These are phyloP conservation scores for Collybia nuda DNA, from an alignment of 768 basidiomycete species.

Conservation along the genomic window DNA sequence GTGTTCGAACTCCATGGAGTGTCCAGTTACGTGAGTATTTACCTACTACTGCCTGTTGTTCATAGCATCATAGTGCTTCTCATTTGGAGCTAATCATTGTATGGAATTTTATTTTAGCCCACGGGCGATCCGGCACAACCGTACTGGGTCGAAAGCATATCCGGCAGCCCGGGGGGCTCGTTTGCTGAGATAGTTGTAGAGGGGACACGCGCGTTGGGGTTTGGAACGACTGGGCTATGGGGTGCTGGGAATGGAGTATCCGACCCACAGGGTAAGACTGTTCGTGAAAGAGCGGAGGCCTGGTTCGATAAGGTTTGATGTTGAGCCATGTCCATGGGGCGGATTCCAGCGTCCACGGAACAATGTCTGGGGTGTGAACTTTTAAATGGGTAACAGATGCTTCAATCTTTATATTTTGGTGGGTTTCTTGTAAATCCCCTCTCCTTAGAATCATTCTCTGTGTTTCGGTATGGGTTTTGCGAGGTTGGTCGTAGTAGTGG, in stretches of 20 bases:
- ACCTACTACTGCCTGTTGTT: no score
- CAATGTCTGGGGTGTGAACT: no score
- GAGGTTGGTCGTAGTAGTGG: no score
- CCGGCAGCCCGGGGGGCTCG: not conserved
- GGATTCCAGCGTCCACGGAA: no score
- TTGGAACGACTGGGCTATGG: slow-evolving; percentile 14
- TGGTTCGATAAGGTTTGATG: slow-evolving; percentile 9
- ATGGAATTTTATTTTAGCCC: slow-evolving; percentile 4
- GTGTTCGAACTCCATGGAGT: slow-evolving; percentile 17
- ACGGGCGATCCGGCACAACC: slow-evolving; percentile 14
- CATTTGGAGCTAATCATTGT: not conserved
- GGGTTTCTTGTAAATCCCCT: no score
- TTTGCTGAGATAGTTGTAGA: not conserved
- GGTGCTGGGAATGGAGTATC: slow-evolving; percentile 11
- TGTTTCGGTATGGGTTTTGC: no score
- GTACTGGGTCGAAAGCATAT: slow-evolving; percentile 10
- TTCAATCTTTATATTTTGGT: no score
- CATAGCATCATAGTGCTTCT: no score
- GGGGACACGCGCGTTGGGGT: not conserved
- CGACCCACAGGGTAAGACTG: slow-evolving; percentile 6
- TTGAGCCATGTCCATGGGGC: no score
- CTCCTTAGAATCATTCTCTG: no score
- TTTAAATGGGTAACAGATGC: no score
- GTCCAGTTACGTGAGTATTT: slow-evolving; percentile 15
- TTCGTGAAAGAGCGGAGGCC: slow-evolving; percentile 12